Percentiles rank a stretch among this genome's conserved stretches.
phyloP scores from a whole-genome alignment of 352 stramenopile genomes.

The Phytophthora pseudosyringae region DNA sequence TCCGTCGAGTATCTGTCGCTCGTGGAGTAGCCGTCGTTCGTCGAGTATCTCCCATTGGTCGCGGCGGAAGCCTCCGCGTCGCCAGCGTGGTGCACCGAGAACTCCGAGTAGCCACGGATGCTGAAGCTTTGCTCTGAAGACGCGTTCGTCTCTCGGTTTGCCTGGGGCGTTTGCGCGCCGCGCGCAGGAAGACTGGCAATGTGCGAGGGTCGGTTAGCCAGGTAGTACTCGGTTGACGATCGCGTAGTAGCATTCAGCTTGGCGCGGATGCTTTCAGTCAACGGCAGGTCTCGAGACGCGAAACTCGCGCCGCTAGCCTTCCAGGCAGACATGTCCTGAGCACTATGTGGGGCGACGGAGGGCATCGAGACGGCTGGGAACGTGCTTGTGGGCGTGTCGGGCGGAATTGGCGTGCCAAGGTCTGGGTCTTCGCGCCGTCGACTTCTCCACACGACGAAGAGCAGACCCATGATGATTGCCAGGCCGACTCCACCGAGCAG shows the following conservation, averaged over 20 bases:
- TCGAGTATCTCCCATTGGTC: constrained; percentile 27
- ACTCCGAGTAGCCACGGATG: constrained; percentile 35
- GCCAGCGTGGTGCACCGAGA: constrained; percentile 25
- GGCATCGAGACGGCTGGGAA: constrained; percentile 19
- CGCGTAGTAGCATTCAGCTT: constrained; percentile 33
- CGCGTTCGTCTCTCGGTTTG: constrained; percentile 26
- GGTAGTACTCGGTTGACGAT: constrained; percentile 35
- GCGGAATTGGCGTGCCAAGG: constrained; percentile 15
- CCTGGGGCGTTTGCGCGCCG: constrained; percentile 1
- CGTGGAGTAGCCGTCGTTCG: constrained; percentile 25
- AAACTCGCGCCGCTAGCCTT: constrained; percentile 34
- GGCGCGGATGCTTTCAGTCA: constrained; percentile 17
- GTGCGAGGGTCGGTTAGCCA: constrained; percentile 24
- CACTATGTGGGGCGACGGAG: constrained; percentile 10
- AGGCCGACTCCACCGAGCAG: constrained; percentile 30
- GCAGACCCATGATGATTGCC: constrained; percentile 32
- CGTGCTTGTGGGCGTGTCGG: constrained; percentile 11
- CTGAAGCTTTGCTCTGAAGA: constrained; percentile 37
- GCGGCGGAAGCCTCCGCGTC: constrained; percentile 27
- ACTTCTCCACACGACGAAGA: constrained; percentile 37
- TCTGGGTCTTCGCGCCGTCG: constrained; percentile 12
- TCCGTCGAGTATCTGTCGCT: constrained; percentile 32
- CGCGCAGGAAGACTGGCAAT: constrained; percentile 22
- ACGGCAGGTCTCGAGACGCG: constrained; percentile 32
- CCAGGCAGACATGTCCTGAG: constrained; percentile 25